Conservation (phyloP, 495 filamentous ascomycete species). For the Penicillium daleae region DNA sequence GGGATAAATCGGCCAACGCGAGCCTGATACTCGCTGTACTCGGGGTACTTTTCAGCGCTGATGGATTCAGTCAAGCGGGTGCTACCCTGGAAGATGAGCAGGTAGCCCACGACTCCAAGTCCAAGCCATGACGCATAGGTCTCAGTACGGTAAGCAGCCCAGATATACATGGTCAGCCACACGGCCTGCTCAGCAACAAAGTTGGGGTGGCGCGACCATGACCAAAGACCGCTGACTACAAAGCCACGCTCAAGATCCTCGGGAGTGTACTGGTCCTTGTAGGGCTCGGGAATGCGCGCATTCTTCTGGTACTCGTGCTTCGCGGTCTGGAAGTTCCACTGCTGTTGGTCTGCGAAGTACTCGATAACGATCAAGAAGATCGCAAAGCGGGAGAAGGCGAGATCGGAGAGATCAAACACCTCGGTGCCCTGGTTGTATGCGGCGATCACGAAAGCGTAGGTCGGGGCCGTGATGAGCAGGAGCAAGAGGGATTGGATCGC, state of each 20-base stretch:
- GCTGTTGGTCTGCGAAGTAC: conserved; percentile 86
- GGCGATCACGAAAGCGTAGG: conserved; percentile 75
- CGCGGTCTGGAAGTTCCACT: conserved; percentile 88
- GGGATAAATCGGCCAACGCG: conserved; percentile 84
- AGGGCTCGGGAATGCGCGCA: conserved; percentile 63
- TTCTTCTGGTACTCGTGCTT: conserved; percentile 74
- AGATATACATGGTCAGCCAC: conserved; percentile 86
- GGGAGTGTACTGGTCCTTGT: conserved; percentile 51
- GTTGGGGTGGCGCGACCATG: conserved; percentile 87
- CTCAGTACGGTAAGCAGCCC: conserved; percentile 75
- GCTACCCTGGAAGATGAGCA: conserved; percentile 85
- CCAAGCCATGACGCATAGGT: conserved; percentile 77
- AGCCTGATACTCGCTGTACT: conserved; percentile 84
- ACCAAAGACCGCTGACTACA: conserved; percentile 82
- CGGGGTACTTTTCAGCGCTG: conserved; percentile 78
- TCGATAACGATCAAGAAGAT: conserved; percentile 75
- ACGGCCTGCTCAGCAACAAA: conserved; percentile 91
- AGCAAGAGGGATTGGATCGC: conserved; percentile 74
- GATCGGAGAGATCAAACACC: conserved; percentile 60
- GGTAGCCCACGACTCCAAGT: conserved; percentile 67
- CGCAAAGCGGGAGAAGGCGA: conserved; percentile 66
- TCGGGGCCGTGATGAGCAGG: conserved; percentile 74
- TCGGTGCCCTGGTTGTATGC: conserved; percentile 46
- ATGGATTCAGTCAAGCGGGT: conserved; percentile 86
- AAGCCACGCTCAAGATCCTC: conserved; percentile 93